phyloP scores from a whole-genome alignment of 805 yeast genomes.

The Candida insectalens region DNA sequence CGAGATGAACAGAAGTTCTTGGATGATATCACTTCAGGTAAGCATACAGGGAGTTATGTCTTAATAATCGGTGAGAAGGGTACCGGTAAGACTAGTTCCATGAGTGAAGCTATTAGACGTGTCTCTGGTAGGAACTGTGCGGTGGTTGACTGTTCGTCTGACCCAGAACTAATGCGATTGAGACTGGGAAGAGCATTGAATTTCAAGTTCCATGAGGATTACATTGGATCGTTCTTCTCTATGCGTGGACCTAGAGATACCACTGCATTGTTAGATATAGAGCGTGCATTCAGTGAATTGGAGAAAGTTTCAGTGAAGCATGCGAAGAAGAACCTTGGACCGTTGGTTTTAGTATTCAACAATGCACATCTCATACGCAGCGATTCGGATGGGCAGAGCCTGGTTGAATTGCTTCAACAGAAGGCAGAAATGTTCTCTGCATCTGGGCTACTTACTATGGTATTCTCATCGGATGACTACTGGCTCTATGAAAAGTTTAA shows the following conservation, averaged over 20 bases:
- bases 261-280: conserved; percentile 55
- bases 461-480: conserved; percentile 76
- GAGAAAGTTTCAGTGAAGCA: conserved; percentile 57
- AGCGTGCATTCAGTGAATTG: conserved; percentile 67
- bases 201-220: conserved; percentile 70
- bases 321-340: conserved; percentile 36
- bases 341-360: conserved; percentile 63
- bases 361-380: conserved; percentile 67
- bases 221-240: conserved; percentile 71
- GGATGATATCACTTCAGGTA: conserved; percentile 58
- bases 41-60: conserved; percentile 58
- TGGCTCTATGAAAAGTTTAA: conserved; percentile 78
- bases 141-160: conserved; percentile 74
- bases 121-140: conserved; percentile 57
- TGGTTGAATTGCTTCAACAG: conserved; percentile 70
- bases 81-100: conserved; percentile 73
- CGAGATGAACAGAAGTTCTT: conserved; percentile 58
- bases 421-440: conserved; percentile 75
- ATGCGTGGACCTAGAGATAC: conserved; percentile 81
- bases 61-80: conserved; percentile 78
- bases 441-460: conserved; percentile 53
- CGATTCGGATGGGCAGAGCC: conserved; percentile 61
- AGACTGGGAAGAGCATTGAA: conserved; percentile 68
- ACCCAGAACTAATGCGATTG: conserved; percentile 72
- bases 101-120: conserved; percentile 60